Evolutionary conservation across 1,284 basidiomycete genomes (phyloP).

Genomic region (Leccinum ponderosum): DNA sequence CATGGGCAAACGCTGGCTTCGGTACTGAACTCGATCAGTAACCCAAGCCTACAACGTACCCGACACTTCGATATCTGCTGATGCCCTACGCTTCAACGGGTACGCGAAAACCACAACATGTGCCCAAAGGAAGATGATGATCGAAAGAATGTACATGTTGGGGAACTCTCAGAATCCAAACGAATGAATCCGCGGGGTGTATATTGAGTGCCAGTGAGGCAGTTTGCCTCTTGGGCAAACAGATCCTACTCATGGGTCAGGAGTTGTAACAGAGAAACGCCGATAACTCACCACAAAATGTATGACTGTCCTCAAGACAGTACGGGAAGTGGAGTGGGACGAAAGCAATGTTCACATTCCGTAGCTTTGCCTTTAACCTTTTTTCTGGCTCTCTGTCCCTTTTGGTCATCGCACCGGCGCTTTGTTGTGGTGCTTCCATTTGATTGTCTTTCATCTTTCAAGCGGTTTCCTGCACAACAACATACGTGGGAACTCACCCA

Average conservation of each 20-base stretch:
- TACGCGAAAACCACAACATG: slow-evolving; percentile 2
- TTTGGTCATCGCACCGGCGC: neutral
- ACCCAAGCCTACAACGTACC: slow-evolving; percentile 3
- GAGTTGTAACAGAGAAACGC: neutral
- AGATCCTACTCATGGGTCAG: neutral
- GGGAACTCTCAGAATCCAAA: slow-evolving; percentile 4
- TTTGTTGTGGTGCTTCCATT: slow-evolving; percentile 2
- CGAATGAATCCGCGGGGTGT: neutral
- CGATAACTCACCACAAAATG: neutral
- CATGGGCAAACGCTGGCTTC: slow-evolving; percentile 66
- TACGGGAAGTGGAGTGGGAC: neutral
- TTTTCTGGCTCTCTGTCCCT: neutral
- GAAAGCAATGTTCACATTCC: neutral
- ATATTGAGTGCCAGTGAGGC: neutral
- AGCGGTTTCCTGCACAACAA: neutral
- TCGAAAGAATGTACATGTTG: slow-evolving; percentile 4
- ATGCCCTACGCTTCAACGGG: neutral
- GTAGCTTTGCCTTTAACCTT: slow-evolving; percentile 1
- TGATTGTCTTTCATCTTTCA: neutral
- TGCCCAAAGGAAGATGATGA: neutral
- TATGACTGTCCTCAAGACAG: slow-evolving; percentile 5
- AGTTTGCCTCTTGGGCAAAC: slow-evolving; percentile 6
- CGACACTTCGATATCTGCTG: slow-evolving; percentile 16
- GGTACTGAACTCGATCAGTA: neutral
- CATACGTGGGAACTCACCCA: neutral